These are phyloP conservation scores for Fusarium vanettenii DNA, from an alignment of 2,329 filamentous ascomycete genomes.

Conservation along the genomic window DNA sequence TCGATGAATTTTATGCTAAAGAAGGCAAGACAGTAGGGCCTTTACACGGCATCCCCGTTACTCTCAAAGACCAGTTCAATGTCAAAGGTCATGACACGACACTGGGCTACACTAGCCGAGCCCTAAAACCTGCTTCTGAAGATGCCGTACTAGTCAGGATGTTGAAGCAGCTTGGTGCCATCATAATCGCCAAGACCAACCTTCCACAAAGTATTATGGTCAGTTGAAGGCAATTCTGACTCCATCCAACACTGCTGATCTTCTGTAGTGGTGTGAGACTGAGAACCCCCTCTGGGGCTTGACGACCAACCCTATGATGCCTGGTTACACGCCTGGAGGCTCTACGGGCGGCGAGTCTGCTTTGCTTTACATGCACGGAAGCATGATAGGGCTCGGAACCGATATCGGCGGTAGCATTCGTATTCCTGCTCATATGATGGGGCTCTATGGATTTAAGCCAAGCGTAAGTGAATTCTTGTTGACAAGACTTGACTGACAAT, in stretches of 20 bases:
- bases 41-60: constrained; percentile 39
- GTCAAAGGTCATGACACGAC: constrained; percentile 68
- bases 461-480: constrained; percentile 23
- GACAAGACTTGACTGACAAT: neutral
- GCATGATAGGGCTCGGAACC: constrained; percentile 39
- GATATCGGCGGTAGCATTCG: constrained; percentile 45
- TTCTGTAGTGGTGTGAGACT: constrained; percentile 35
- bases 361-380: constrained; percentile 29
- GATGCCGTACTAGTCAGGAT: constrained; percentile 62
- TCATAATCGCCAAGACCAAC: constrained; percentile 56
- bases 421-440: constrained; percentile 42
- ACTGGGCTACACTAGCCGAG: constrained; percentile 65
- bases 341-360: constrained; percentile 42
- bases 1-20: constrained; percentile 7
- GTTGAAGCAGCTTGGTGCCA: constrained; percentile 60
- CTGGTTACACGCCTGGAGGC: constrained; percentile 41
- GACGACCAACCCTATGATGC: constrained; percentile 36
- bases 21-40: constrained; percentile 15
- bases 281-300: constrained; percentile 46
- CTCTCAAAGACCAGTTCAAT: constrained; percentile 70
- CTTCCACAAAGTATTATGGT: constrained; percentile 34
- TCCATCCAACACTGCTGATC: rapidly evolving
- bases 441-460: constrained; percentile 41
- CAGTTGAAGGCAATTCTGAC: rapidly evolving
- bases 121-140: constrained; percentile 59